These are phyloP conservation scores for Obelidium mucronatum DNA, from an alignment of 192 early-diverging fungal genomes.

Conservation along the genomic window DNA sequence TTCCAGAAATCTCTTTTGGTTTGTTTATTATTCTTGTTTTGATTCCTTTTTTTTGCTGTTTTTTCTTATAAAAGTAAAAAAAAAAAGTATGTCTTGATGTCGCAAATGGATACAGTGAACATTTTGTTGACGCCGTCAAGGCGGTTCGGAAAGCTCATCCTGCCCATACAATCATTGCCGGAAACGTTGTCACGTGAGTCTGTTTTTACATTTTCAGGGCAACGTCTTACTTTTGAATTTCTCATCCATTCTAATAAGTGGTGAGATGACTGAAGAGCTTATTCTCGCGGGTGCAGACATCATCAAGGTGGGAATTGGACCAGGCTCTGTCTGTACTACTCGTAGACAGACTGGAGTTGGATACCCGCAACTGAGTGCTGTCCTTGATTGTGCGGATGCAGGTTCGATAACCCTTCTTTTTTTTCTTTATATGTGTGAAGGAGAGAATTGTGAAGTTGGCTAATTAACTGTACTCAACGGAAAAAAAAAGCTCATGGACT, in stretches of 20 bases:
- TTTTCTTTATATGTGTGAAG: too few species aligned
- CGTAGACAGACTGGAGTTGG: conserved; percentile 32
- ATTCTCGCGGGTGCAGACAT: conserved; percentile 32
- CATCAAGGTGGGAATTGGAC: conserved; percentile 33
- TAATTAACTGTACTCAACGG: neutral
- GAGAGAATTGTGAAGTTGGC: too few species aligned
- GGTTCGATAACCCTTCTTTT: neutral
- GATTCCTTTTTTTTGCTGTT: too few species aligned
- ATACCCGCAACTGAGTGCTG: conserved; percentile 23
- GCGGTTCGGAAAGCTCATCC: conserved; percentile 13
- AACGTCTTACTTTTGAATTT: neutral
- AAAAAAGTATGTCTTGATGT: conserved; percentile 23
- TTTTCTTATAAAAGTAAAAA: too few species aligned
- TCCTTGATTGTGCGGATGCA: conserved; percentile 32
- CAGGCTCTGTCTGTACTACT: conserved; percentile 30
- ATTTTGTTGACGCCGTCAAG: conserved; percentile 34
- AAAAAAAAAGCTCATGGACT: conserved; percentile 16
- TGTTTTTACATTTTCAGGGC: neutral
- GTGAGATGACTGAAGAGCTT: conserved; percentile 32
- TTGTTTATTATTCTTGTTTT: neutral
- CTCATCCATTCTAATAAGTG: neutral
- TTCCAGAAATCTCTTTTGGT: conserved; percentile 23
- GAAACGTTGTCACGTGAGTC: conserved; percentile 33
- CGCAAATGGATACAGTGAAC: conserved; percentile 30
- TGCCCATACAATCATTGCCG: conserved; percentile 23